These are phyloP conservation scores for Alternaria angustiovoidea DNA, from an alignment of 2,329 filamentous ascomycete genomes.

Conservation along the genomic window DNA sequence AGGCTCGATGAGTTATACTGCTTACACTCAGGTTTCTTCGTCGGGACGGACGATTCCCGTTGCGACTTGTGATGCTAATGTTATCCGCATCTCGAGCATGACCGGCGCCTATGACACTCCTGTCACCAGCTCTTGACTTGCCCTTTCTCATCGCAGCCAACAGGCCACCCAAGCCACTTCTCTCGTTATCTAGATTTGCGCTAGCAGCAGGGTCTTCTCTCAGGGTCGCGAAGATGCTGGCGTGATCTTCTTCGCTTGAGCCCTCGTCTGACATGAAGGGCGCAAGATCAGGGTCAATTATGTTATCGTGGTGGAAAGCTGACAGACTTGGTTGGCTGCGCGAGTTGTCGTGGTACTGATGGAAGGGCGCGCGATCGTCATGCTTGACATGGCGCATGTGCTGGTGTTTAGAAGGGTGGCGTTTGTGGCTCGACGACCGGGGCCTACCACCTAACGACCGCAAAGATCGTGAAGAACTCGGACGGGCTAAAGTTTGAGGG, in stretches of 20 bases:
- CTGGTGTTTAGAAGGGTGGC: constrained; percentile 88
- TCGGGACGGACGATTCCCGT: constrained; percentile 70
- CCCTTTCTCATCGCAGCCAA: constrained; percentile 78
- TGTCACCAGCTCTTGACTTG: constrained; percentile 75
- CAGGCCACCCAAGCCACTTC: constrained; percentile 74
- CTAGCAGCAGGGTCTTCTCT: constrained; percentile 67
- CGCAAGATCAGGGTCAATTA: constrained; percentile 95
- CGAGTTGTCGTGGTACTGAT: constrained; percentile 75
- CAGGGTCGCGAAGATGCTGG: constrained; percentile 82
- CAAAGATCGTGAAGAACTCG: constrained; percentile 90
- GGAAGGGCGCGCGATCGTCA: constrained; percentile 89
- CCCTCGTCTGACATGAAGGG: constrained; percentile 95
- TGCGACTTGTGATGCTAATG: constrained; percentile 70
- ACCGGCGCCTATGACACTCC: constrained; percentile 68
- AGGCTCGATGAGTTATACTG: constrained; percentile 75
- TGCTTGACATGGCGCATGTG: constrained; percentile 79
- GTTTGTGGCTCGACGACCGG: constrained; percentile 79
- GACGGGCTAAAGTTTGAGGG: constrained; percentile 75
- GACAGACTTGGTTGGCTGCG: constrained; percentile 73
- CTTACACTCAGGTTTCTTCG: constrained; percentile 85
- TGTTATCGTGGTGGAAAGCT: constrained; percentile 98
- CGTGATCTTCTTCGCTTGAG: constrained; percentile 90
- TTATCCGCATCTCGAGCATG: constrained; percentile 71
- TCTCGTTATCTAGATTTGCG: constrained; percentile 75
- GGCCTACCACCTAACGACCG: constrained; percentile 76